These are phyloP conservation scores for Backusella parvicylindrica DNA, from an alignment of 192 early-diverging fungal species.

Conservation along the genomic window DNA sequence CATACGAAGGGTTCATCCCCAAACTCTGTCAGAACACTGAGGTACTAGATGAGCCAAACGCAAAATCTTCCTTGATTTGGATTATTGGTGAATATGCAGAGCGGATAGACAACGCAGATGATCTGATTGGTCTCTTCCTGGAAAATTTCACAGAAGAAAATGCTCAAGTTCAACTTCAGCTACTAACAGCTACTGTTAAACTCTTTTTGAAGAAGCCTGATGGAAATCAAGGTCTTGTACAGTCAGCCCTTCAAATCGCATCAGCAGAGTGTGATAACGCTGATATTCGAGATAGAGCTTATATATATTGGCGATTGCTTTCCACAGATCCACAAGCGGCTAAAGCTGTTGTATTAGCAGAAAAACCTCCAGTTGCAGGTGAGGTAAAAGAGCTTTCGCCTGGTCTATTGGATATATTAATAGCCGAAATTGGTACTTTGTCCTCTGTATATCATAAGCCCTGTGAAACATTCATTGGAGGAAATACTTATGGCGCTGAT, in stretches of 20 bases:
- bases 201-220: constrained; percentile 89
- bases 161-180: constrained; percentile 82
- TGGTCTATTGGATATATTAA: constrained; percentile 78
- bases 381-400: constrained; percentile 65
- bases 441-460: constrained; percentile 95
- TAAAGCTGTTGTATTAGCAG: constrained; percentile 81
- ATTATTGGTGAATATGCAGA: constrained; percentile 96
- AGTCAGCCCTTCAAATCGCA: constrained; percentile 78
- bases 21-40: constrained; percentile 89
- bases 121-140: constrained; percentile 70
- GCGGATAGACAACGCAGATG: constrained; percentile 75
- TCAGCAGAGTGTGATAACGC: constrained; percentile 88
- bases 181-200: constrained; percentile 89
- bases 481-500: constrained; percentile 54
- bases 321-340: constrained; percentile 92
- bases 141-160: constrained; percentile 88
- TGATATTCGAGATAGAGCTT: constrained; percentile 93
- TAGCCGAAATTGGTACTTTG: constrained; percentile 80
- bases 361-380: constrained; percentile 79
- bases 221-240: constrained; percentile 80
- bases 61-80: constrained; percentile 90
- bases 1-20: constrained; percentile 80
- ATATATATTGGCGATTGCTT: constrained; percentile 96
- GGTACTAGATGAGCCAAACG: constrained; percentile 82
- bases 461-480: constrained; percentile 69